phyloP scores from a whole-genome alignment of 495 filamentous ascomycete genomes.

The Lichina pygmaea region DNA sequence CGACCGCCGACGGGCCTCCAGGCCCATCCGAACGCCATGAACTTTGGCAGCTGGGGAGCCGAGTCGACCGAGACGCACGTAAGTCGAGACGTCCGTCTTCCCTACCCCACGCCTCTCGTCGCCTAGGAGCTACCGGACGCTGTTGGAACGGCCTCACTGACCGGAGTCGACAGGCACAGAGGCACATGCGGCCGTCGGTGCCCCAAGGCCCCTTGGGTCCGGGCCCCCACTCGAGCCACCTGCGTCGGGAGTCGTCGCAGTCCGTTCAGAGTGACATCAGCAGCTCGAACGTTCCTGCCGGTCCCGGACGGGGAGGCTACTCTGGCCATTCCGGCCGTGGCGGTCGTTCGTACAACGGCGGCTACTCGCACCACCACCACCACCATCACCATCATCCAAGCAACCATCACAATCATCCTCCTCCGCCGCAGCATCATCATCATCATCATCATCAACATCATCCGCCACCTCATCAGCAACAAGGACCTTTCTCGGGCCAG shows the following conservation, averaged over 20 bases:
- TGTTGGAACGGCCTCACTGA: neutral
- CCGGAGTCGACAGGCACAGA: conserved; percentile 7
- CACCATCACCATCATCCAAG: too few relatives aligned
- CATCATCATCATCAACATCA: neutral
- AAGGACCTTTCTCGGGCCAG: conserved; percentile 39
- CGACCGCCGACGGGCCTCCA: conserved; percentile 48
- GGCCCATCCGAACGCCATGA: conserved; percentile 31
- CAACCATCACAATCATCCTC: too few relatives aligned
- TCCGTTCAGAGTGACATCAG: conserved; percentile 53
- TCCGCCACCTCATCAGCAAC: conserved; percentile 25
- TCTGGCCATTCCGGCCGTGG: conserved; percentile 32
- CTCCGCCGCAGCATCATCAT: conserved; percentile 5
- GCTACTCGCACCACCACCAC: conserved; percentile 17
- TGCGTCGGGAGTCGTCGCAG: conserved; percentile 59
- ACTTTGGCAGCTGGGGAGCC: conserved; percentile 61
- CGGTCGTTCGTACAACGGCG: conserved; percentile 19
- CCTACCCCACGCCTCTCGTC: neutral
- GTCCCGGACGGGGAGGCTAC: conserved; percentile 8
- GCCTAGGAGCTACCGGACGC: neutral
- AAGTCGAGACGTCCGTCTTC: conserved; percentile 15
- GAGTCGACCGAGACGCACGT: conserved; percentile 31
- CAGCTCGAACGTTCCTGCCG: conserved; percentile 23
- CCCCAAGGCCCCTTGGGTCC: conserved; percentile 31
- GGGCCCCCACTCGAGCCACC: conserved; percentile 37
- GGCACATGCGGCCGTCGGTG: conserved; percentile 29